Conservation (phyloP, 306 rosid species). For the Castanea mollissima region DNA sequence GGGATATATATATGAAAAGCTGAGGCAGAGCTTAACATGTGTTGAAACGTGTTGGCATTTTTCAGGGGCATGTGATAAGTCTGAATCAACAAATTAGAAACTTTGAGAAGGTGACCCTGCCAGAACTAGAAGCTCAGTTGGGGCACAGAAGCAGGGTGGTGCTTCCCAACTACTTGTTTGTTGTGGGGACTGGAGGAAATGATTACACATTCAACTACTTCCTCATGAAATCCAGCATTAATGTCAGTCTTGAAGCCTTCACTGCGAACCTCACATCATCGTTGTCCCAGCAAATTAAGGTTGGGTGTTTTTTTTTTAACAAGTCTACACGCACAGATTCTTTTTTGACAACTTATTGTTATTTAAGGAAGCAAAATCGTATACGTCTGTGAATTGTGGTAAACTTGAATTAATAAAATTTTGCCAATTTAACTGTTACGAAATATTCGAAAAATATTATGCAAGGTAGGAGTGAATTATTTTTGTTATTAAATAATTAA, state of each 20-base stretch:
- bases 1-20: no score
- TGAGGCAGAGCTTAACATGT: background rate
- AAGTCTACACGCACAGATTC: no score
- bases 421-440: no score
- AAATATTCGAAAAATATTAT: no score
- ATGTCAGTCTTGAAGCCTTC: slow-evolving; percentile 26
- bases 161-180: slow-evolving; percentile 38
- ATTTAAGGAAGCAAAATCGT: no score
- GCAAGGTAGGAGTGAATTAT: no score
- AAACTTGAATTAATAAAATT: no score
- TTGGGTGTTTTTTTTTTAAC: background rate
- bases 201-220: slow-evolving; percentile 47
- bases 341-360: no score
- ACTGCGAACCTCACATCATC: slow-evolving; percentile 34
- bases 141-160: background rate
- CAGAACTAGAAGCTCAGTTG: slow-evolving; percentile 21
- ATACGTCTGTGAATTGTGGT: no score
- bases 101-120: slow-evolving; percentile 44
- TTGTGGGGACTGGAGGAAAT: slow-evolving; percentile 49
- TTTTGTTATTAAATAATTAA: no score
- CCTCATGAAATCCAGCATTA: slow-evolving; percentile 16
- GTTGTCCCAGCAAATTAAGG: slow-evolving; percentile 34
- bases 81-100: slow-evolving; percentile 36
- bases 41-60: background rate
- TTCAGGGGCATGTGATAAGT: slow-evolving; percentile 40